Conservation (phyloP, 371 early-diverging fungal genomes). For the Mortierella sp. region DNA sequence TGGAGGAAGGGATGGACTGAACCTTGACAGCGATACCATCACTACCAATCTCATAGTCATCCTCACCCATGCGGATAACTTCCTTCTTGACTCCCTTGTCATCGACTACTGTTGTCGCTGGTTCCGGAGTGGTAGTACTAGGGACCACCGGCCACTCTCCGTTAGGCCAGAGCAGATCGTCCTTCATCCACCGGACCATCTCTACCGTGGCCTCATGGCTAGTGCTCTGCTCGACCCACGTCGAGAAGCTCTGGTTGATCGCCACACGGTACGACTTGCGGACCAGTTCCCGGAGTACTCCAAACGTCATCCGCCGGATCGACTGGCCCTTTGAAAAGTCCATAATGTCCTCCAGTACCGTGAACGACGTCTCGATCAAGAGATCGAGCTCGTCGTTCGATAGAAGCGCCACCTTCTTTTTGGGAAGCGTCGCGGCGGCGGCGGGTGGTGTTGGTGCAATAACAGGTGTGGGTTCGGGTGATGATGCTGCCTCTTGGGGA, state of each 20-base stretch:
- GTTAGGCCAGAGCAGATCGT: slow-evolving; percentile 53
- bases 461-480: background rate
- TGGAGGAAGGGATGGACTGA: background rate
- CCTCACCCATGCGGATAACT: slow-evolving; percentile 22
- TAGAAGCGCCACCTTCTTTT: slow-evolving; percentile 22
- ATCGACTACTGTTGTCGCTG: background rate
- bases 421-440: background rate
- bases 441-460: background rate
- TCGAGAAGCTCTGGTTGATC: slow-evolving; percentile 53
- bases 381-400: slow-evolving; percentile 52
- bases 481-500: background rate
- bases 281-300: slow-evolving; percentile 47
- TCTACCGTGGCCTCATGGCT: slow-evolving; percentile 47
- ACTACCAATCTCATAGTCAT: slow-evolving; percentile 29
- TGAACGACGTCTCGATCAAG: slow-evolving; percentile 52
- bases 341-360: slow-evolving; percentile 55
- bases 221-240: slow-evolving; percentile 41
- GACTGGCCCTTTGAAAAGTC: slow-evolving; percentile 55
- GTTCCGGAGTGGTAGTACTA: background rate
- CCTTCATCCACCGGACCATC: slow-evolving; percentile 55
- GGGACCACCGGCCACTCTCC: slow-evolving; percentile 40
- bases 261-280: slow-evolving; percentile 53
- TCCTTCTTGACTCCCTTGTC: slow-evolving; percentile 19
- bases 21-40: slow-evolving; percentile 48
- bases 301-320: slow-evolving; percentile 57